phyloP scores from a whole-genome alignment of 768 basidiomycete species.

The Cystobasidiopsis lactophilus region DNA sequence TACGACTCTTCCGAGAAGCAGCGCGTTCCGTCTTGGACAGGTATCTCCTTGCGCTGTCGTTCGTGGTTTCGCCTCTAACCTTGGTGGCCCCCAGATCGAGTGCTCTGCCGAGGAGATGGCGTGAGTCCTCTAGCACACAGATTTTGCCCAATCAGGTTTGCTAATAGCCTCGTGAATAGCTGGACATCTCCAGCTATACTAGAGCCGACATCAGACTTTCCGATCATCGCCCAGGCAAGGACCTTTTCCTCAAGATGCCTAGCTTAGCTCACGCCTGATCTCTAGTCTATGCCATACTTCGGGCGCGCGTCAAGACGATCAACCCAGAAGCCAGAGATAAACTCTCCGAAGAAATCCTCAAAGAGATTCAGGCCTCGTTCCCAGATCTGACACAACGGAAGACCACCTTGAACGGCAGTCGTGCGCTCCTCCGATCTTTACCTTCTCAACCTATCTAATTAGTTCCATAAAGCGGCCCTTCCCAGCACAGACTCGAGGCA shows the following conservation, averaged over 20 bases:
- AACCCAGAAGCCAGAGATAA: slow-evolving; percentile 28
- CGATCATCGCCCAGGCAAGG: slow-evolving; percentile 74
- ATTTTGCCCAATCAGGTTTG: background rate
- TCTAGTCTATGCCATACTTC: slow-evolving; percentile 67
- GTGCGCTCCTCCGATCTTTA: too few relatives aligned
- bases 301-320: slow-evolving; percentile 51
- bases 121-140: slow-evolving; percentile 8
- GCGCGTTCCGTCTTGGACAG: slow-evolving; percentile 94
- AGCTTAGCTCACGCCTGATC: background rate
- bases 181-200: slow-evolving; percentile 58
- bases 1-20: slow-evolving; percentile 94
- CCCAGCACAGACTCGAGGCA: too few relatives aligned
- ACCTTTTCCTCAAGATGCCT: background rate
- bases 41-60: slow-evolving; percentile 28
- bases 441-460: too few relatives aligned
- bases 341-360: background rate
- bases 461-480: too few relatives aligned
- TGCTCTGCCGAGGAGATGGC: slow-evolving; percentile 52
- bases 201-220: slow-evolving; percentile 72
- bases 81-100: slow-evolving; percentile 44
- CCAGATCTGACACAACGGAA: too few relatives aligned
- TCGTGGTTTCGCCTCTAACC: slow-evolving; percentile 9
- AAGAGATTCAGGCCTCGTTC: background rate
- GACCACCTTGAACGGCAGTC: too few relatives aligned
- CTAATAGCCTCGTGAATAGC: too few relatives aligned